Evolutionary conservation across 2,329 filamentous ascomycete species (phyloP), one percentile per base, ranked within the genome.

Genomic region (Alternaria consortialis): DNA sequence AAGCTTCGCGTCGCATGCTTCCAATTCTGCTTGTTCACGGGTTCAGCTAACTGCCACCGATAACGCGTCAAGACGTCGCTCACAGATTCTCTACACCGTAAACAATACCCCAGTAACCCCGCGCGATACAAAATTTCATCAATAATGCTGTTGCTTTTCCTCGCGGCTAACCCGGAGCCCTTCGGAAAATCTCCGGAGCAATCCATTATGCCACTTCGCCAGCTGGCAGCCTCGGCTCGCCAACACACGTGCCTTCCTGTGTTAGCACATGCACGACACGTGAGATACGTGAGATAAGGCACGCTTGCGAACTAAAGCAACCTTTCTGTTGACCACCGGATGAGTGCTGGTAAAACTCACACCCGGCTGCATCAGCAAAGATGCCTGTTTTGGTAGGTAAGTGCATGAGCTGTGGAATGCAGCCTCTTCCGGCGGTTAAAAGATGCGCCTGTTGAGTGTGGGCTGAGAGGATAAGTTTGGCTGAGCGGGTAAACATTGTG

Each of bases 361-460:
- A 59, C n/a, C 34, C 36, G 54, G 25, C 17, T 43, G 20, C 23
- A 46, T 34, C 39, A 52, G 51, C 34, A n/a, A 27, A 47, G 29
- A 37, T 62, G 48, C 34, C 60, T 48, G 39, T 42, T 59, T 25
- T 31, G 55, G 60, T 36, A 62, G 52, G 51, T 56, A 25, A 32
- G 37, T 25, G 37, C 11, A 29, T 37, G 2, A 32, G 34, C 32
- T 48, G 56, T 63, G 20, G 60, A 63, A 56, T 15, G 23, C 44
- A 46, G 60, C 27, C 37, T 54, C 47, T 60, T 40, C 60, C 60
- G 56, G 56, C 56, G 60, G 60, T 63, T 63, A 63, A 63, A 52
- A 52, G 37, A 57, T 52, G 40, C 15, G 52, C 31, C 31, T 50
- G 32, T 50, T 36, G 46, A 23, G 46, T 36, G 12, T 48, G 42